These are phyloP conservation scores for Aspergillus sclerotioniger DNA, from an alignment of 495 filamentous ascomycete genomes.

Conservation along the genomic window DNA sequence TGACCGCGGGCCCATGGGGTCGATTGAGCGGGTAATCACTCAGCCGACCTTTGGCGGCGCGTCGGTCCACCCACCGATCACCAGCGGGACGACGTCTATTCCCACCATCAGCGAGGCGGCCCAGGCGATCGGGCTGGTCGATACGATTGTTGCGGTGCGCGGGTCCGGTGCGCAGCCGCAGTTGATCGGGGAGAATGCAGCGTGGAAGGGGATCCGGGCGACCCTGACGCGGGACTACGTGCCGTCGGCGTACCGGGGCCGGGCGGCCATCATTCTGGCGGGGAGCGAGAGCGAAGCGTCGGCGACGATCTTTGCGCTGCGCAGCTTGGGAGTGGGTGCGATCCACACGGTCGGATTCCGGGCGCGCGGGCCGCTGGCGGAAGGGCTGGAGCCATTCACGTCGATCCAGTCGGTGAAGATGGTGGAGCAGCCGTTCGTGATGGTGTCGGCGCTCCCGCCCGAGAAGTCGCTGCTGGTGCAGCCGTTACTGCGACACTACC, in stretches of 20 bases:
- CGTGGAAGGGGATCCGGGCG: constrained; percentile 79
- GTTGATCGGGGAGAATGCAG: constrained; percentile 73
- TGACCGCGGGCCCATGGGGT: constrained; percentile 63
- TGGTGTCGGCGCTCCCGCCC: constrained; percentile 72
- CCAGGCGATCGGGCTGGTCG: constrained; percentile 70
- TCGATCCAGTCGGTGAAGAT: constrained; percentile 74
- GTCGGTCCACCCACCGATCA: constrained; percentile 68
- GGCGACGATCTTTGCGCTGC: constrained; percentile 71
- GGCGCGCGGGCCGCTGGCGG: constrained; percentile 59
- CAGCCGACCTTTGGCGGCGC: constrained; percentile 76
- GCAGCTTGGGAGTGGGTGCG: constrained; percentile 69
- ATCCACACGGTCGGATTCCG: constrained; percentile 85
- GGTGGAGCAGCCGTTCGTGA: constrained; percentile 73
- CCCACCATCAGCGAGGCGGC: constrained; percentile 69
- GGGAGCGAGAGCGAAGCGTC: constrained; percentile 67
- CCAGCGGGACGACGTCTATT: constrained; percentile 51
- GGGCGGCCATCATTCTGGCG: constrained; percentile 71
- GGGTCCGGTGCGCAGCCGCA: constrained; percentile 26
- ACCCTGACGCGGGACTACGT: constrained; percentile 78
- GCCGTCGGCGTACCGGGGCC: constrained; percentile 71
- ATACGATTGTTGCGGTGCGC: constrained; percentile 64
- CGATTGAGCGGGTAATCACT: constrained; percentile 62
- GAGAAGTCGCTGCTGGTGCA: constrained; percentile 79
- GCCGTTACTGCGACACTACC: constrained; percentile 68
- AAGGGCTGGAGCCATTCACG: constrained; percentile 72